A percentile compares a stretch with the other conserved stretches of the same genome.
Conservation (phyloP, 2,329 filamentous ascomycete genomes). For the Aspergillus fumigatiaffinis region DNA sequence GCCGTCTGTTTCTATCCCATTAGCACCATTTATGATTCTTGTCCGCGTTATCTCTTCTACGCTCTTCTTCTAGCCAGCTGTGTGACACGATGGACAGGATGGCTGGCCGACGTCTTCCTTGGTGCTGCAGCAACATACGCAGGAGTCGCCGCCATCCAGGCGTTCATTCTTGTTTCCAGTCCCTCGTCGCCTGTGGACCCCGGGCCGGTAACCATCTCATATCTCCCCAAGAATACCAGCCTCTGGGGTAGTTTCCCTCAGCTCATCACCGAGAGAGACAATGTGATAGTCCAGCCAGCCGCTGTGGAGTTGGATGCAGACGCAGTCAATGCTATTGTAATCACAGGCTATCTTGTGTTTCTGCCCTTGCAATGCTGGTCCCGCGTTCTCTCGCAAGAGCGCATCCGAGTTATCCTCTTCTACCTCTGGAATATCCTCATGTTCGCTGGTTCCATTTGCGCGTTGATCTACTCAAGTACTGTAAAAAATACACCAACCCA, state of each 20-base stretch:
- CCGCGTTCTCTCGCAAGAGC: conserved; percentile 21
- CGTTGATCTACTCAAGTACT: conserved; percentile 21
- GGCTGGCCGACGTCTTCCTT: conserved; percentile 29
- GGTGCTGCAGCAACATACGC: conserved; percentile 32
- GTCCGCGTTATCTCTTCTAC: conserved; percentile 33
- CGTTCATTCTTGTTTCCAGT: conserved; percentile 28
- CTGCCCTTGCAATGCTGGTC: conserved; percentile 33
- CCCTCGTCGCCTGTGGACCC: conserved; percentile 5
- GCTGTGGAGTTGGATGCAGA: conserved; percentile 30
- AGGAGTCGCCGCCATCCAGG: conserved; percentile 28
- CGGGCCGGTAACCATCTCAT: conserved; percentile 21
- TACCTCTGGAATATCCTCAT: conserved; percentile 29
- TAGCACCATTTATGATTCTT: conserved; percentile 31
- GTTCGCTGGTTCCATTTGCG: conserved; percentile 28
- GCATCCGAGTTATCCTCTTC: conserved; percentile 25
- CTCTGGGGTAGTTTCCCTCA: conserved; percentile 15
- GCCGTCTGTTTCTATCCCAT: conserved; percentile 30
- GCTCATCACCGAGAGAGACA: conserved; percentile 16
- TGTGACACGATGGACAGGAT: conserved; percentile 28
- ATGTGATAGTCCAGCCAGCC: conserved; percentile 22
- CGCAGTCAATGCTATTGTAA: conserved; percentile 30
- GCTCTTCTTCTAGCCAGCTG: conserved; percentile 25
- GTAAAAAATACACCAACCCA: conserved; percentile 16
- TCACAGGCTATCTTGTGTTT: conserved; percentile 33
- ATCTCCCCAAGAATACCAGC: conserved; percentile 13